phyloP scores from a whole-genome alignment of 1,284 basidiomycete species.

The Vanrija pseudolonga region DNA sequence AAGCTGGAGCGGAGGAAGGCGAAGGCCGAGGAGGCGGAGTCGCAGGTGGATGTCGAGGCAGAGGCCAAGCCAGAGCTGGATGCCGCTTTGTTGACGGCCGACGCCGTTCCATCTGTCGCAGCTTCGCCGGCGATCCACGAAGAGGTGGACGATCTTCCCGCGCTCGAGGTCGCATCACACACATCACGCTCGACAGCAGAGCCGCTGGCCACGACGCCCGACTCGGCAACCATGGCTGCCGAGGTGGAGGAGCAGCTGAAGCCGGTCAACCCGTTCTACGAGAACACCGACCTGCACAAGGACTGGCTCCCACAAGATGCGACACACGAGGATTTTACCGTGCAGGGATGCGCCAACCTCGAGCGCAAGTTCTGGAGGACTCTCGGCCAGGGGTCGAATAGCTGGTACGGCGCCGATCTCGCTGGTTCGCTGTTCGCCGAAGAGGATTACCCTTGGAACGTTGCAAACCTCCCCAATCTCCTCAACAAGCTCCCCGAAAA shows the following conservation, averaged over 20 bases:
- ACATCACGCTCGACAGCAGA: conserved; percentile 36
- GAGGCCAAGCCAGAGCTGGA: neutral
- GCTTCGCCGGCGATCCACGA: neutral
- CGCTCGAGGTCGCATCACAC: conserved; percentile 27
- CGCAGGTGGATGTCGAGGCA: conserved; percentile 4
- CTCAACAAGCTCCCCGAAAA: conserved; percentile 64
- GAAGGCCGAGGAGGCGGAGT: conserved; percentile 5
- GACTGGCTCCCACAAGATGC: conserved; percentile 77
- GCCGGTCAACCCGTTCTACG: conserved; percentile 55
- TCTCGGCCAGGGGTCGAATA: conserved; percentile 65
- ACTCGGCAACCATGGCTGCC: neutral
- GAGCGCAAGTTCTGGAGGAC: conserved; percentile 92
- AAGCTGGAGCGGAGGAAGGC: conserved; percentile 6
- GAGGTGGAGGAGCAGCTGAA: neutral
- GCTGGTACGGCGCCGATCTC: conserved; percentile 97
- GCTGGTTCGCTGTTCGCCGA: conserved; percentile 77
- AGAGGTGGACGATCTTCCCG: conserved; percentile 20
- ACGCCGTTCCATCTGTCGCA: neutral
- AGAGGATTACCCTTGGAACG: conserved; percentile 83
- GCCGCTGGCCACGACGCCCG: conserved; percentile 30
- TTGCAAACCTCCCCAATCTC: conserved; percentile 81
- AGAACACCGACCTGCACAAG: conserved; percentile 63
- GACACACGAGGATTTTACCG: conserved; percentile 68
- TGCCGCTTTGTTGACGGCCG: neutral
- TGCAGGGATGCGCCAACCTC: conserved; percentile 78